Percentiles rank a stretch among this genome's conserved stretches.
Evolutionary conservation across 345 rosid species (phyloP).

Genomic region (Psidium friedrichsthalianum): DNA sequence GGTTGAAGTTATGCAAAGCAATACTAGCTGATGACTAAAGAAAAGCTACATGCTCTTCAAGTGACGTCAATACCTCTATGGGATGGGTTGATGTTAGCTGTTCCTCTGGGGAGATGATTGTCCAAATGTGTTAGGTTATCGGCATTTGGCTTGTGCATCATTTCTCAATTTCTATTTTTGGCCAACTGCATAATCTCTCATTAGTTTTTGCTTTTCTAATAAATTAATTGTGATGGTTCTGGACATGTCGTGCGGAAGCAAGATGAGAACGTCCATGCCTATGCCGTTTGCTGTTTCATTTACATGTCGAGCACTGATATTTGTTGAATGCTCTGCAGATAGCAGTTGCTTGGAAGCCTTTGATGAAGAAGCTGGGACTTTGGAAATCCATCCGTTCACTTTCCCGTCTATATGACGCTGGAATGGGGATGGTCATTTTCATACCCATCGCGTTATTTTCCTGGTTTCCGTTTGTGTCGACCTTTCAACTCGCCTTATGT

Average conservation of each 20-base stretch:
- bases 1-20: not conserved
- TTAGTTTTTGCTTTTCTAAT: not conserved
- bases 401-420: constrained; percentile 77
- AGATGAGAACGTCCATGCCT: not conserved
- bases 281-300: not conserved
- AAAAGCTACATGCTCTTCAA: not conserved
- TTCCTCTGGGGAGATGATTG: not conserved
- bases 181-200: not conserved
- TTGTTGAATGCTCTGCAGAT: constrained; percentile 28
- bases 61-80: not conserved
- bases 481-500: constrained; percentile 98
- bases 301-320: not conserved
- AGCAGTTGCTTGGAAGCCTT: constrained; percentile 89
- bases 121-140: not conserved
- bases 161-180: not conserved
- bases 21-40: not conserved
- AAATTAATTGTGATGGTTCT: not conserved
- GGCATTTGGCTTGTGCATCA: not conserved
- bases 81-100: not conserved
- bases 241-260: not conserved
- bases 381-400: constrained; percentile 92
- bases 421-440: constrained; percentile 94
- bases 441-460: constrained; percentile 74
- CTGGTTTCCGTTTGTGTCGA: constrained; percentile 95
- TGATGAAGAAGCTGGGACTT: constrained; percentile 56